Base-by-base conservation (phyloP, 495 filamentous ascomycete species). In the Talaromyces trachyspermus region DNA sequence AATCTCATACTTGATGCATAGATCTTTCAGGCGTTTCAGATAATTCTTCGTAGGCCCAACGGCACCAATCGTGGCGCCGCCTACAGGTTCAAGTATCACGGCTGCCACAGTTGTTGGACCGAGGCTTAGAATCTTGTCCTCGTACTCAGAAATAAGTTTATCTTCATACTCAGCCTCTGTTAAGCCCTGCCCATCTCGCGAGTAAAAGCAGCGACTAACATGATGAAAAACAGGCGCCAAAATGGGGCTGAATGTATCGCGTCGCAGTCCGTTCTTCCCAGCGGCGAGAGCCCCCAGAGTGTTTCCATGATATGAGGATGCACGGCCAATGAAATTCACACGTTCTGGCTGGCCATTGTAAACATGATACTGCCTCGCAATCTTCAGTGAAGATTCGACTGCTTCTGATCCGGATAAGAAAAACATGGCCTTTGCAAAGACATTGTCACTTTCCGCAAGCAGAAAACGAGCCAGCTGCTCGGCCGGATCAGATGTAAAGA, bases 61-160 rank as follows among this genome's bases (percentile, higher is more conserved):
- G 57, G 78, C 84, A 1, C 81, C 84, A 14, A 85, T 48, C 68
- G 71, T 69, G 18, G 76, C 77, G 5, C 78, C 78, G 43, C 74
- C 74, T 9, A 81, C 70, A 0, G 87, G 79, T 57, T 94, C 88
- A 1, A 80, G 79, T 25, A 92, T 65, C 50, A 92, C 89, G 2
- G 84, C 88, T 48, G 78, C 81, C 7, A 92, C 85, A 2, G 65
- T 87, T 2, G 80, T 68, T 0, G 85, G 78, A 1, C 85, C 88
- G 3, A 89, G 68, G 19, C 75, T 66, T 49, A 79, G 69, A 56
- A 95, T 89, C 53, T 89, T 83, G 2, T 74, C 76, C 20, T 91
- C 85, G 3, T 92, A 64, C 54, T 92, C 86, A 6, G 70, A 55
- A 0, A 72, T 75, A 46, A 85, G 70, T 56, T 84, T 70, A 2